A percentile compares a stretch with the other conserved stretches of the same genome.
Conservation (phyloP, 2,329 filamentous ascomycete species). For the Sporothrix inflata region DNA sequence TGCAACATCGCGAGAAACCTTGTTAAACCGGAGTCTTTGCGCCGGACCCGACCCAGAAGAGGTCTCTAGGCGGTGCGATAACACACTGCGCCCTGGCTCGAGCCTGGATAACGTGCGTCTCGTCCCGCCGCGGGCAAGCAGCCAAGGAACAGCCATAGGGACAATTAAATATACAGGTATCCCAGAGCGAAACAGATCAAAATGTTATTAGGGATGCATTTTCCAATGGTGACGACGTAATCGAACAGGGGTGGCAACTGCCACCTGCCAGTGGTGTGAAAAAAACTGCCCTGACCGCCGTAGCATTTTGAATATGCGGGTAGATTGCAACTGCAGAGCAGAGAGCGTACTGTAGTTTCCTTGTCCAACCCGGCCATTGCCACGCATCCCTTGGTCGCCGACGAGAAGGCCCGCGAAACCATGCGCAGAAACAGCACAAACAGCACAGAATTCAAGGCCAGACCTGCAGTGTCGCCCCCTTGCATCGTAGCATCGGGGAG, state of each 20-base stretch:
- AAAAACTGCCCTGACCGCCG: neutral
- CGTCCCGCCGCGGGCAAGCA: conserved; percentile 4
- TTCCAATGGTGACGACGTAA: conserved; percentile 24
- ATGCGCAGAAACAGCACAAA: neutral
- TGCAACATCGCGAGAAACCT: neutral
- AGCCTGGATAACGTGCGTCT: conserved; percentile 16
- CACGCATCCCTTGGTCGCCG: neutral
- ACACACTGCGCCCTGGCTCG: neutral
- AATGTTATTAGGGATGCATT: conserved; percentile 3
- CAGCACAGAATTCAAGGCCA: neutral
- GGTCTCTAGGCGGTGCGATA: neutral
- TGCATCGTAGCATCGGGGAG: neutral
- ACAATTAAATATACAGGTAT: neutral
- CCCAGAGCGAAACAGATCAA: neutral
- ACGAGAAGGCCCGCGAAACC: neutral
- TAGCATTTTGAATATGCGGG: conserved; percentile 15
- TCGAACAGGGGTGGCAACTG: neutral
- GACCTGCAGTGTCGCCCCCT: neutral
- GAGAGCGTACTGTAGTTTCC: neutral
- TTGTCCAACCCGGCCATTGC: neutral
- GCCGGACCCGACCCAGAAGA: conserved; percentile 16
- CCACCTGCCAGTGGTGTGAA: neutral
- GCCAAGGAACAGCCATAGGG: neutral
- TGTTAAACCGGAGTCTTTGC: conserved; percentile 14
- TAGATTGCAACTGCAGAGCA: neutral